phyloP scores from a whole-genome alignment of 2,329 filamentous ascomycete genomes.

The Diatrype stigma region DNA sequence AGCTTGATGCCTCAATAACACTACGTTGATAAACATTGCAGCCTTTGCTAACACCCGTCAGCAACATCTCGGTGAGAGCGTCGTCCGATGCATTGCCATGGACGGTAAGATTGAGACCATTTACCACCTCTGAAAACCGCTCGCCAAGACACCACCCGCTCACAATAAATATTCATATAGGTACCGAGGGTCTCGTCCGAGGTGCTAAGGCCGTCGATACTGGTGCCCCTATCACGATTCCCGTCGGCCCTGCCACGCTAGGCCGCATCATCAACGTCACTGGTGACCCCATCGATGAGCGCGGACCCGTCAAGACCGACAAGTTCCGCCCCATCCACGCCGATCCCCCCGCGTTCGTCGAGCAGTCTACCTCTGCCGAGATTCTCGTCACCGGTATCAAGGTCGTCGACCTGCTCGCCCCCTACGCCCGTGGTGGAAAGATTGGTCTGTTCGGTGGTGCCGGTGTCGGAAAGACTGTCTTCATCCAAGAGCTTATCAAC shows the following conservation, averaged over 20 bases:
- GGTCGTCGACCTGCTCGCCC: slow-evolving; percentile 97
- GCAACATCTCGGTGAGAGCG: slow-evolving; percentile 99
- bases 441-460: slow-evolving; percentile 99
- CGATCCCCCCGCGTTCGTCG: slow-evolving; percentile 85
- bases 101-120: slow-evolving; percentile 65
- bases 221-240: slow-evolving; percentile 91
- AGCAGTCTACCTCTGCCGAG: slow-evolving; percentile 95
- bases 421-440: slow-evolving; percentile 99
- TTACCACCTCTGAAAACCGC: slow-evolving; percentile 12
- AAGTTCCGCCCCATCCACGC: slow-evolving; percentile 90
- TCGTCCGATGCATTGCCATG: slow-evolving; percentile 99
- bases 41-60: slow-evolving; percentile 43
- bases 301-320: slow-evolving; percentile 92
- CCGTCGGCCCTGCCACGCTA: slow-evolving; percentile 87
- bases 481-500: slow-evolving; percentile 99
- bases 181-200: slow-evolving; percentile 99
- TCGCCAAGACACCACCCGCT: slow-evolving; percentile 11
- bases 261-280: slow-evolving; percentile 99
- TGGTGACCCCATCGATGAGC: slow-evolving; percentile 99
- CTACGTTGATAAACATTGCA: slow-evolving; percentile 1
- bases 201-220: slow-evolving; percentile 82
- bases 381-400: slow-evolving; percentile 99
- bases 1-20: slow-evolving; percentile 18
- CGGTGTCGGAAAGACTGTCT: slow-evolving; percentile 99
- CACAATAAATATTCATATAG: slow-evolving; percentile 41